A percentile compares a stretch with the other conserved stretches of the same genome.
Conservation (phyloP, 192 early-diverging fungal genomes). For the Coemansia sp. region DNA sequence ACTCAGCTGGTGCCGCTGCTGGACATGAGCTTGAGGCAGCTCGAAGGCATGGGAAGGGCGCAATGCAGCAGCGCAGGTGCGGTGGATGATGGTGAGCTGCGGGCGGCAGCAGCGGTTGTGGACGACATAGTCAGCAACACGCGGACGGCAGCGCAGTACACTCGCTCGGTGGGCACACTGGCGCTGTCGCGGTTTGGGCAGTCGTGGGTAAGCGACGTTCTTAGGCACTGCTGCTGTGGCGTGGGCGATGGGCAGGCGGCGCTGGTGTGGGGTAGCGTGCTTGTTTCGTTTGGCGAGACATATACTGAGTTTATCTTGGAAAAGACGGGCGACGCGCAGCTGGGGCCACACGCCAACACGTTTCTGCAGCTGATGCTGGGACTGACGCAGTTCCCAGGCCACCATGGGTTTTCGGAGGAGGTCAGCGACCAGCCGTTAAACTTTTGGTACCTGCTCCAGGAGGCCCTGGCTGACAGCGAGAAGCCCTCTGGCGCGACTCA, state of each 20-base stretch:
- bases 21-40: constrained; percentile 31
- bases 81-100: constrained; percentile 29
- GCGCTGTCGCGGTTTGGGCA: constrained; percentile 20
- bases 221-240: constrained; percentile 12
- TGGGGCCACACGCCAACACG: constrained; percentile 6
- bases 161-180: constrained; percentile 27
- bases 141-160: constrained; percentile 22
- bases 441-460: constrained; percentile 73
- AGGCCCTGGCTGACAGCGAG: constrained; percentile 58
- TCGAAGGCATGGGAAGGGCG: constrained; percentile 16
- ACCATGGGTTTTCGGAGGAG: constrained; percentile 65
- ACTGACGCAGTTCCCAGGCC: constrained; percentile 67
- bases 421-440: constrained; percentile 67
- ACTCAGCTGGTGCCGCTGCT: constrained; percentile 33
- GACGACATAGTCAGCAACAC: constrained; percentile 47
- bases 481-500: constrained; percentile 22
- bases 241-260: constrained; percentile 17
- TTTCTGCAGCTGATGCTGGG: constrained; percentile 55
- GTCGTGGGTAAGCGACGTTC: constrained; percentile 19
- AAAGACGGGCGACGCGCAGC: constrained; percentile 7
- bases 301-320: constrained; percentile 34
- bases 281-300: constrained; percentile 44
- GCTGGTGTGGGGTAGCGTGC: constrained; percentile 23
- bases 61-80: constrained; percentile 9
- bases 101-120: constrained; percentile 26